These are phyloP conservation scores for Salix viminalis DNA, from an alignment of 345 rosid genomes.

Conservation along the genomic window DNA sequence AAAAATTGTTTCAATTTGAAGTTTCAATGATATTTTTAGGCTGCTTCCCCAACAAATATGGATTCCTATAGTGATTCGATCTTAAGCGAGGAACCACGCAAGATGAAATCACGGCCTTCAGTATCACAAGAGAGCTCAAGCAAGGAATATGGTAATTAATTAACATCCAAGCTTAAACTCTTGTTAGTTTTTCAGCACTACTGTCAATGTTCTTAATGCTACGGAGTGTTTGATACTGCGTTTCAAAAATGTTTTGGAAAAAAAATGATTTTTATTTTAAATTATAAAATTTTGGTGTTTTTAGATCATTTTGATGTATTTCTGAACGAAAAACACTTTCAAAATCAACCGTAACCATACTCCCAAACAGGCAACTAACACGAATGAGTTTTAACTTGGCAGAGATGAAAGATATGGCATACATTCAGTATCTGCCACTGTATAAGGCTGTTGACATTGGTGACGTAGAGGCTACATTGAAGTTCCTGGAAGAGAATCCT, in stretches of 20 bases:
- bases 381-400: neutral
- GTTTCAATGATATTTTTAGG: neutral
- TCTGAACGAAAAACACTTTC: no score
- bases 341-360: no score
- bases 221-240: neutral
- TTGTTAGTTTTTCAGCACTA: neutral
- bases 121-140: neutral
- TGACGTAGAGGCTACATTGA: constrained; percentile 42
- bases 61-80: constrained; percentile 2
- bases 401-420: constrained; percentile 9
- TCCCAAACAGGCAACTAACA: neutral
- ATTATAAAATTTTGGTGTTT: no score
- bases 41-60: neutral
- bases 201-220: neutral
- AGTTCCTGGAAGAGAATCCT: constrained; percentile 33
- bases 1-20: neutral
- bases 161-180: neutral
- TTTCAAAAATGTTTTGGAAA: no score
- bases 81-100: neutral
- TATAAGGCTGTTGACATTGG: constrained; percentile 60
- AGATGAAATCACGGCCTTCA: neutral
- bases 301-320: no score
- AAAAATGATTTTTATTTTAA: no score
- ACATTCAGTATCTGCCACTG: constrained; percentile 33
- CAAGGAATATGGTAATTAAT: constrained; percentile 6